Conservation (phyloP, 148 eudicot genomes). For the Fallopia convolvulus region DNA sequence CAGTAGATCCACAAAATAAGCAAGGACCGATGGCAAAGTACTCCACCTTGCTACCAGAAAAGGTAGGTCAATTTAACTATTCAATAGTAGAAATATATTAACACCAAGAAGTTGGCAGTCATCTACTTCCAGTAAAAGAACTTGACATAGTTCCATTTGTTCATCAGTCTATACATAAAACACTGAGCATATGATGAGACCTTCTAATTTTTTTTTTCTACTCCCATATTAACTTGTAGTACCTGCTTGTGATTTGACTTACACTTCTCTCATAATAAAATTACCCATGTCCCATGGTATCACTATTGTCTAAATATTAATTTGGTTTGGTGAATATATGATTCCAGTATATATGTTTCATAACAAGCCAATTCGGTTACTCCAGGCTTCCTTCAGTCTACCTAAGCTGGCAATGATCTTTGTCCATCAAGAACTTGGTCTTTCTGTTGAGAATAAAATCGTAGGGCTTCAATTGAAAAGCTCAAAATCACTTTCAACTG, state of each 20-base stretch:
- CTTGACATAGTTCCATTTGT: slow-evolving; percentile 3
- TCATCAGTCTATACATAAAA: neutral
- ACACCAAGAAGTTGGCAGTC: neutral
- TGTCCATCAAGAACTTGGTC: slow-evolving; percentile 49
- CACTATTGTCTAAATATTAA: neutral
- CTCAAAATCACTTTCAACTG: slow-evolving; percentile 55
- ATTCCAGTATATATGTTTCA: neutral
- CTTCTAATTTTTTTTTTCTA: neutral
- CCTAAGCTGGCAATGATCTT: slow-evolving; percentile 70
- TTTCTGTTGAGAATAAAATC: slow-evolving; percentile 67
- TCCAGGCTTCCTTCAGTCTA: slow-evolving; percentile 58
- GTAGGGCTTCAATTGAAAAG: slow-evolving; percentile 81
- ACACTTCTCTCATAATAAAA: neutral
- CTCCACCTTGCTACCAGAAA: slow-evolving; percentile 64
- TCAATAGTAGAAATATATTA: neutral
- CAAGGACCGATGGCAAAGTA: slow-evolving; percentile 38
- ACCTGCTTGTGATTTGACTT: neutral
- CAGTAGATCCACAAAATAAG: slow-evolving; percentile 32
- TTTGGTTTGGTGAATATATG: neutral
- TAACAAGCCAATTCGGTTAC: neutral
- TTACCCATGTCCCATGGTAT: neutral
- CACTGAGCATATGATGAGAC: neutral
- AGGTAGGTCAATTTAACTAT: slow-evolving; percentile 9
- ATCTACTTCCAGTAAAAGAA: neutral
- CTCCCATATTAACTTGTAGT: neutral